Conservation (phyloP, 306 rosid genomes). For the Vachellia collinsii region DNA sequence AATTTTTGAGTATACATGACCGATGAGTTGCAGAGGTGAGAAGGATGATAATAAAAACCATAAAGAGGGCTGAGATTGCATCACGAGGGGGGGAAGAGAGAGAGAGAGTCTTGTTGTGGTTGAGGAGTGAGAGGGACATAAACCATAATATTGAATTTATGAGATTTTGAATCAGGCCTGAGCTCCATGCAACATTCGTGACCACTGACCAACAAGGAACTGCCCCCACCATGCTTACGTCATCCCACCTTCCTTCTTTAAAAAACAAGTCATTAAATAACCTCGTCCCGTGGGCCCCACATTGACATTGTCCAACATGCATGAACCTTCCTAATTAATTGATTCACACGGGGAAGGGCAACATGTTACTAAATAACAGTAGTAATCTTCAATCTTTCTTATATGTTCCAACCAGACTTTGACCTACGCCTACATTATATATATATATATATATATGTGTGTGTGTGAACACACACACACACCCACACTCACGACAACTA, state of each 20-base stretch:
- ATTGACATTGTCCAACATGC: conserved; percentile 9
- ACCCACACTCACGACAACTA: not conserved
- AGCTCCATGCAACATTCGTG: conserved; percentile 54
- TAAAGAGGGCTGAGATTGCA: not conserved
- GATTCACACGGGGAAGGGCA: not conserved
- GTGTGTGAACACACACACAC: not conserved
- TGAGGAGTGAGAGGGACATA: conserved; percentile 39
- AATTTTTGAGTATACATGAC: no score
- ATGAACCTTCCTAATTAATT: not conserved
- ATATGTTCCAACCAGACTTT: conserved; percentile 7
- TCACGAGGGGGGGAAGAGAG: conserved; percentile 44
- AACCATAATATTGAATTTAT: not conserved
- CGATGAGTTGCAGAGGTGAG: not conserved
- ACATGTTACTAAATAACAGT: not conserved
- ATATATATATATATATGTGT: not conserved
- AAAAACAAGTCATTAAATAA: not conserved
- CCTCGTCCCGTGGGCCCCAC: conserved; percentile 34
- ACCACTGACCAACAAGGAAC: conserved; percentile 27
- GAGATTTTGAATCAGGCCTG: conserved; percentile 41
- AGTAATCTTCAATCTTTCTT: not conserved
- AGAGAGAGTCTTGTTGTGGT: conserved; percentile 46
- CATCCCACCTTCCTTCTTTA: conserved; percentile 12
- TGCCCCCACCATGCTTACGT: conserved; percentile 39
- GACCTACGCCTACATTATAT: conserved; percentile 11
- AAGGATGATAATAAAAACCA: conserved; percentile 22